Evolutionary conservation across 495 filamentous ascomycete species (phyloP).

Genomic region (Neurospora sp.): DNA sequence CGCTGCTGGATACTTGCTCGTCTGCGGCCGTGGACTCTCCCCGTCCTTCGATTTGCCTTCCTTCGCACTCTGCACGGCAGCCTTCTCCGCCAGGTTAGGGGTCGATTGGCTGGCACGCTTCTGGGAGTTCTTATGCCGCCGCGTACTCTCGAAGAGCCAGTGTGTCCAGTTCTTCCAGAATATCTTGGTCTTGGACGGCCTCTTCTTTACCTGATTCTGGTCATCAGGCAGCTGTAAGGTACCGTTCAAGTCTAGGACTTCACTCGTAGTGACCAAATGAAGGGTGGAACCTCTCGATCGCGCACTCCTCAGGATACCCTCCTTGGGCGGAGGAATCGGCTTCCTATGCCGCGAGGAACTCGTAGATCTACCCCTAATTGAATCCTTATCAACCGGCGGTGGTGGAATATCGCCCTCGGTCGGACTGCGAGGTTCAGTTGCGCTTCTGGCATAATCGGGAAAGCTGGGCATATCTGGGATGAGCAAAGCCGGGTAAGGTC

Average conservation of each 20-base stretch:
- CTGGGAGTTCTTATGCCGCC: constrained; percentile 27
- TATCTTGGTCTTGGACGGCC: constrained; percentile 38
- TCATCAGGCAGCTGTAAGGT: constrained; percentile 16
- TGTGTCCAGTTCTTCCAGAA: constrained; percentile 64
- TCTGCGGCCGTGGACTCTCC: constrained; percentile 39
- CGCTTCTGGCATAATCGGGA: constrained; percentile 37
- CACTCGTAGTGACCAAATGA: constrained; percentile 61
- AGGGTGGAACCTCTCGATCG: constrained; percentile 67
- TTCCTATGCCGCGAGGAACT: constrained; percentile 57
- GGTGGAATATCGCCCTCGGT: constrained; percentile 41
- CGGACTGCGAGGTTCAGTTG: constrained; percentile 26
- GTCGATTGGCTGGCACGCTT: constrained; percentile 45
- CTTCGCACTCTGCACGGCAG: constrained; percentile 21
- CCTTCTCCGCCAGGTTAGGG: constrained; percentile 38
- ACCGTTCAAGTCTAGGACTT: constrained; percentile 24
- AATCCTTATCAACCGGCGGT: constrained; percentile 68
- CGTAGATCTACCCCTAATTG: constrained; percentile 45
- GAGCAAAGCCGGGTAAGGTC: constrained; percentile 37
- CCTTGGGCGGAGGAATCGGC: constrained; percentile 80
- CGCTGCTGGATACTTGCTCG: constrained; percentile 39
- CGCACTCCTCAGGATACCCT: constrained; percentile 49
- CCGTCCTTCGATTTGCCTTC: constrained; percentile 37
- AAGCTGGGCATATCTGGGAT: constrained; percentile 55
- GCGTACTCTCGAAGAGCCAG: constrained; percentile 41
- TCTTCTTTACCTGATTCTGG: constrained; percentile 33